Evolutionary conservation across 2,329 filamentous ascomycete species (phyloP), one percentile per base, ranked within the genome.

Genomic region (Chalaropsis ovoidea): DNA sequence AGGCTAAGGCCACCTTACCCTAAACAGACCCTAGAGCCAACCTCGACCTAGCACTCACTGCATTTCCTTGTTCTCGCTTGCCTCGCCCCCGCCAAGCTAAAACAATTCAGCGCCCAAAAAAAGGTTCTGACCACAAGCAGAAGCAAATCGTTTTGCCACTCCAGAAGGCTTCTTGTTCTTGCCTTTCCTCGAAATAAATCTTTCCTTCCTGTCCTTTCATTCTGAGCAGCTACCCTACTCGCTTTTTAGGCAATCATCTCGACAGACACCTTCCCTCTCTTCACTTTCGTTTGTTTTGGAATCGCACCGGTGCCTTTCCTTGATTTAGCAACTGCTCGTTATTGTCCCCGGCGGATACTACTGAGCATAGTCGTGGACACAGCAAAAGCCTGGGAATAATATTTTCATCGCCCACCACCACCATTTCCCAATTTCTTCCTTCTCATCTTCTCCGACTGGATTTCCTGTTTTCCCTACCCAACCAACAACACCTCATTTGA

Each of bases 251-350:
- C 22, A 62, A 39, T n/a, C 43, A 35, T 4, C 3, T 64, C 19
- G 42, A n/a, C n/a, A n/a, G n/a, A 56, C 52, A 24, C n/a, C 47
- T 63, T 60, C 61, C 61, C 52, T 35, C 60, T 27, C 47, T 52
- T 49, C 45, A 65, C 66, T 52, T 39, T 67, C 66, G 63, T 67
- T 67, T 67, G 63, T 67, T 67, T 67, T 67, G 66, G 66, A 67
- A 67, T 65, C 66, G 66, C 66, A 67, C 63, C 66, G 66, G 66
- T 67, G 66, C 66, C 49, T 62, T 67, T 63, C 64, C 35, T 65
- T 35, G 27, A 63, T 62, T 39, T 65, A 60, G 62, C 61, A 67
- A 65, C 61, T 67, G 52, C 58, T 67, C 61, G 27, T 49, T 52
- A 31, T 62, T 58, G 52, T 67, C 66, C 66, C 66, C 60, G 66